Base-by-base conservation (phyloP, 208 protist genomes). In the Leishmania tropica region DNA sequence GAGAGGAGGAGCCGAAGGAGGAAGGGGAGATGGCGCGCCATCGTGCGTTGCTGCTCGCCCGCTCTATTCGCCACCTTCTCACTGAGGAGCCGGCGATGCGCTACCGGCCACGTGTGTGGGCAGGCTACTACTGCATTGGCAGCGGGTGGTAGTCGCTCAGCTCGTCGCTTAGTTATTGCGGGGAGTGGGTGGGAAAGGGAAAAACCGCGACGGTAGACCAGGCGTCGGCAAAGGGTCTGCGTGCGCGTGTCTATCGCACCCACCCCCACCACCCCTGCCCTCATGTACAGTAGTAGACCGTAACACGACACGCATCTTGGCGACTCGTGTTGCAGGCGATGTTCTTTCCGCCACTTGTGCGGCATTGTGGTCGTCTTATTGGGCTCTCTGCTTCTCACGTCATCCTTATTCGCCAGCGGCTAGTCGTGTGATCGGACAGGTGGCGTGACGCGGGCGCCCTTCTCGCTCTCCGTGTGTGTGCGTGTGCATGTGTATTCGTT, bases 121-220 rank as follows among this genome's bases (percentile, higher is more conserved):
- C 93, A 2, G 95, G 92, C 2, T 98, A 96, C 87, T 95, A 90
- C 83, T 94, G 92, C 81, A 79, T 97, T 35, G 95, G 95, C 24
- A 87, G 88, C 35, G 93, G 93, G 2, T 86, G 83, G 83, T 88
- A 87, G 73, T 54, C 51, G n/a, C 21, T 70, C 35, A 5, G n/a
- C 28, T 19, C 56, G 19, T 79, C 73, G 4, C 35, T 48, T 79
- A 0, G n/a, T 79, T 45, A 64, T 24, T 62, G 8, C 35, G 74
- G 31, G 28, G 53, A 54, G 19, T n/a, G 28, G 47, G 15, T 15
- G 42, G 73, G 28, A 31, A 48, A 51, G 45, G 24, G 42, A n/a
- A 13, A 31, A 45, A 17, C 15, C 17, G 68, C 53, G 42, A 40
- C 17, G 28, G 6, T 19, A 65, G 53, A 62, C 21, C 56, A 40